Conservation (phyloP, 2,329 filamentous ascomycete species). For the Diaporthe eres region DNA sequence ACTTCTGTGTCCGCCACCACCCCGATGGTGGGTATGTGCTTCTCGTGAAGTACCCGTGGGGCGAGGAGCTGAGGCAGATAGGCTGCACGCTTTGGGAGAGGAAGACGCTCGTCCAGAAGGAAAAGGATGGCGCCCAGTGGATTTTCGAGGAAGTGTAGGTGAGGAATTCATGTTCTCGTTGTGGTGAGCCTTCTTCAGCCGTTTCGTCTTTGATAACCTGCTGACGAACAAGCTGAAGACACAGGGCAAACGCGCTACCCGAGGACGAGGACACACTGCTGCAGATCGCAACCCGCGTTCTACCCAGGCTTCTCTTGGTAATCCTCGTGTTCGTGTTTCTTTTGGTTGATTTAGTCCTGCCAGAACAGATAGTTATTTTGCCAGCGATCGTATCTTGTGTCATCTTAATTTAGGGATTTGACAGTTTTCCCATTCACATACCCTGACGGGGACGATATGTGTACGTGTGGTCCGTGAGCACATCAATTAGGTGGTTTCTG, state of each 20-base stretch:
- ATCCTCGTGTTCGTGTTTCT: too few relatives aligned
- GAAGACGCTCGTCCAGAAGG: neutral
- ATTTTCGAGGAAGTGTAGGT: slow-evolving; percentile 6
- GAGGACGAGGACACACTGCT: neutral
- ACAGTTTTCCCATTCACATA: too few relatives aligned
- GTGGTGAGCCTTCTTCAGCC: too few relatives aligned
- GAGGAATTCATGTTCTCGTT: neutral
- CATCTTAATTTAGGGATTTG: too few relatives aligned
- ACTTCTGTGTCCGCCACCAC: neutral
- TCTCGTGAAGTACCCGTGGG: neutral
- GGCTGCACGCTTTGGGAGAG: too few relatives aligned
- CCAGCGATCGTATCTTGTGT: too few relatives aligned
- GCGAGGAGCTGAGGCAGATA: neutral
- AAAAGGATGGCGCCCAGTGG: neutral
- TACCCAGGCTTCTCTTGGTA: neutral
- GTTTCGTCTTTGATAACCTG: neutral
- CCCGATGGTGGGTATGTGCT: neutral
- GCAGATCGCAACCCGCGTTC: neutral
- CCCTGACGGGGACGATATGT: too few relatives aligned
- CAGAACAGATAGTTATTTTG: too few relatives aligned
- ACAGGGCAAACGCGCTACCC: neutral
- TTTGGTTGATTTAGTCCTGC: too few relatives aligned
- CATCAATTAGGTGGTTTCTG: too few relatives aligned
- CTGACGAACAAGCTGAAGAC: neutral
- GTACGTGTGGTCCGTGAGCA: too few relatives aligned